Evolutionary conservation across 768 basidiomycete genomes (phyloP), one percentile per base, ranked within the genome.

Genomic region (Suillus plorans): DNA sequence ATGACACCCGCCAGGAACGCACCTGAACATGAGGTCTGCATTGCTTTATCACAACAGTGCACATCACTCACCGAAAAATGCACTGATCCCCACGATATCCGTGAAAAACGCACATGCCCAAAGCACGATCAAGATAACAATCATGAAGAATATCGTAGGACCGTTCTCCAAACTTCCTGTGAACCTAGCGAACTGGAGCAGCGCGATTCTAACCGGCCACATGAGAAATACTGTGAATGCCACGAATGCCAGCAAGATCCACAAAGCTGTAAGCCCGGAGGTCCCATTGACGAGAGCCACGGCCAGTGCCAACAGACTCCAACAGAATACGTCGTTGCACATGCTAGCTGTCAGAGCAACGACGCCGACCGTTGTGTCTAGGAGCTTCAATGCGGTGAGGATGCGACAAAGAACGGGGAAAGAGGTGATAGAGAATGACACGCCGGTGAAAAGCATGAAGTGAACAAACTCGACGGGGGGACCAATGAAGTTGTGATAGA

Each of bases 371-470:
- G 89, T 91, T 2, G 95, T 97, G 56, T 95, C 92, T 66, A 99
- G 82, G 2, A 99, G 81, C 75, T 96, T 94, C 47, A 96, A 85
- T 70, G 96, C 94, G 0, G 90, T 88, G 60, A 98, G 80, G 74
- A 97, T 92, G 69, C 95, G 84, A 77, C 91, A 94, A n/a, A 95
- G 81, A 2, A 95, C 92, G 0, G 94, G 92, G 70, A 94, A 94
- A 0, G 92, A 91, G 0, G 92, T 94, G 73, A 94, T 94, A 1
- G 91, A 89, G 78, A 87, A 95, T 0, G 95, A 93, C 10, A 96
- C 93, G 31, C 94, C 95, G 39, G 92, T 87, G 78, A 99, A 99
- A 52, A 99, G 87, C 85, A 97, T 88, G 78, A 99, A 99, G 73
- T 97, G 84, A 0, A 91, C 87, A 73, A 91, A 95, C 63, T 86